These are phyloP conservation scores for Vigna reflexopilosa DNA, from an alignment of 306 rosid species.

Conservation along the genomic window DNA sequence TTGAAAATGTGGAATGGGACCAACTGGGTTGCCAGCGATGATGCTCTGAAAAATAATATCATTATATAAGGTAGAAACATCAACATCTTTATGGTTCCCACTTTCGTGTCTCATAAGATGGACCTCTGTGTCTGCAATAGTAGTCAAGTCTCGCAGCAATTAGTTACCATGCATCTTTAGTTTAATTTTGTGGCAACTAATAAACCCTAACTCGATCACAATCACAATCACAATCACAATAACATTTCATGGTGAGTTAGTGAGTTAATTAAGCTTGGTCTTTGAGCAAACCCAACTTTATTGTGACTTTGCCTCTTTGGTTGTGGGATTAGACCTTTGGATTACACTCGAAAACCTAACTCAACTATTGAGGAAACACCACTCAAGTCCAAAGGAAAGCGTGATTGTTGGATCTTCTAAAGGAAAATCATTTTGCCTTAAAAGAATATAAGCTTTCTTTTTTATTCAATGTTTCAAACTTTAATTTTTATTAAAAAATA, in stretches of 20 bases:
- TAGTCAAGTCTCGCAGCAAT: constrained; percentile 8
- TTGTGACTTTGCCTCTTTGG: constrained; percentile 12
- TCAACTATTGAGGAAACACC: constrained; percentile 42
- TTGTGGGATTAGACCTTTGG: constrained; percentile 39
- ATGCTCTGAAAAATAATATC: constrained; percentile 44
- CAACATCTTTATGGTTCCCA: constrained; percentile 54
- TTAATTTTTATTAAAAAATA: too few species aligned
- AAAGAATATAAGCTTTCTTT: constrained; percentile 11
- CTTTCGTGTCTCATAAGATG: constrained; percentile 49
- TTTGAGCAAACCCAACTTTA: constrained; percentile 10
- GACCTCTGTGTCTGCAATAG: constrained; percentile 30
- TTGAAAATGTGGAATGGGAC: constrained; percentile 53
- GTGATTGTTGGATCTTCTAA: constrained; percentile 34
- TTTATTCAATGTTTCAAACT: not conserved
- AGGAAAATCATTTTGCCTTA: constrained; percentile 26
- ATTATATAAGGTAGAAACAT: constrained; percentile 37
- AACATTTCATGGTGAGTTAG: constrained; percentile 6
- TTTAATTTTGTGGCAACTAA: not conserved
- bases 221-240: not conserved
- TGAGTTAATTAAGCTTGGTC: constrained; percentile 21
- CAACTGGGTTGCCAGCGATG: constrained; percentile 45
- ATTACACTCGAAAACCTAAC: constrained; percentile 44
- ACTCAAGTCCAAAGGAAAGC: constrained; percentile 32
- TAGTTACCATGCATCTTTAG: constrained; percentile 3
- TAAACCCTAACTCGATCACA: constrained; percentile 1